Conservation (phyloP, 257 asterid species). For the Lantana camara region DNA sequence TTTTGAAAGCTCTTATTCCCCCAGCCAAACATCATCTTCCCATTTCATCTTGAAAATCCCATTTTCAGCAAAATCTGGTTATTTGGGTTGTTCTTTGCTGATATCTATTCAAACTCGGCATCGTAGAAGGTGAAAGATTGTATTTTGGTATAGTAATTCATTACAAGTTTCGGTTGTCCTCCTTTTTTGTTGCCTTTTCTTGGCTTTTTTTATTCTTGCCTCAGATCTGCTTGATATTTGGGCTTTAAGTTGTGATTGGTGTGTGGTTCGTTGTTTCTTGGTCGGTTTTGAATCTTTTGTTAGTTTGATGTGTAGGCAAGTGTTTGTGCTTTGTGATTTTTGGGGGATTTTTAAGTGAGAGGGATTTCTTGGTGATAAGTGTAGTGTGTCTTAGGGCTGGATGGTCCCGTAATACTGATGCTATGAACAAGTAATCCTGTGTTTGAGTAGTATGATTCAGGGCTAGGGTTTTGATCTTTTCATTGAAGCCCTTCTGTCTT, state of each 20-base stretch:
- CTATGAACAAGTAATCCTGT: background rate
- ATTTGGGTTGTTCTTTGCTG: constrained; percentile 3
- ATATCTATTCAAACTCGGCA: constrained; percentile 6
- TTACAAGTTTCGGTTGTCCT: too few species aligned
- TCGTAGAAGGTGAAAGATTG: constrained; percentile 23
- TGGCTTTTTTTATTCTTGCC: background rate
- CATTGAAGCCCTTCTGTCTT: constrained; percentile 1
- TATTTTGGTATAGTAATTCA: constrained; percentile 1
- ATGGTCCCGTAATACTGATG: background rate
- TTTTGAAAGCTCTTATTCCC: constrained; percentile 30
- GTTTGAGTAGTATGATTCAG: constrained; percentile 22
- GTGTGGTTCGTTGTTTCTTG: constrained; percentile 28
- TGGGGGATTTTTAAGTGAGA: constrained; percentile 26
- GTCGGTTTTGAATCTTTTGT: constrained; percentile 23
- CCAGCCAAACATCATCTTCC: constrained; percentile 39
- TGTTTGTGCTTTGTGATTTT: constrained; percentile 16
- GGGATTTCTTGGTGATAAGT: constrained; percentile 19
- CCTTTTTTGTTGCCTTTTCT: background rate
- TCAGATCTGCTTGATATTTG: constrained; percentile 52
- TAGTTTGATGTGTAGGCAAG: constrained; percentile 40
- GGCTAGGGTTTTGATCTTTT: constrained; percentile 25
- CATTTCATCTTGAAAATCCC: constrained; percentile 18
- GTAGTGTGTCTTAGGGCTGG: background rate
- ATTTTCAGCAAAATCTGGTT: constrained; percentile 21
- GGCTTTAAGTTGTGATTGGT: constrained; percentile 4